A percentile compares a stretch with the other conserved stretches of the same genome.
Conservation (phyloP, 108 stramenopile species). For the Cylindrotheca fusiformis region DNA sequence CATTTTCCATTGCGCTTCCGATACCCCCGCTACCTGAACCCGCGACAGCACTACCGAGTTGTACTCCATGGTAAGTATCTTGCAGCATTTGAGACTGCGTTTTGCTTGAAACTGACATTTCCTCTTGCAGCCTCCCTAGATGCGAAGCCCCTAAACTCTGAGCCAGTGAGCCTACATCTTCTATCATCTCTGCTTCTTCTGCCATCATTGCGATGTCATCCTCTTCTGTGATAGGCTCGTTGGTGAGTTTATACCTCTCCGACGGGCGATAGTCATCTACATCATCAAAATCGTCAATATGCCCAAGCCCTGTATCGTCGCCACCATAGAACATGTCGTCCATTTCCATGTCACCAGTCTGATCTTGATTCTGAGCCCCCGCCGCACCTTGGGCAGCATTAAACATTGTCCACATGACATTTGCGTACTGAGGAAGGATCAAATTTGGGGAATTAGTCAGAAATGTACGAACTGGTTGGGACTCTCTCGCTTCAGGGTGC, state of each 20-base stretch:
- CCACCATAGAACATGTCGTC: constrained; percentile 67
- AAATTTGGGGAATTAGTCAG: constrained; percentile 77
- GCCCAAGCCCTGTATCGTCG: constrained; percentile 34
- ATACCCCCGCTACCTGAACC: constrained; percentile 55
- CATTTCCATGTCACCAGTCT: constrained; percentile 85
- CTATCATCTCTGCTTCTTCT: constrained; percentile 84
- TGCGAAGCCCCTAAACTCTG: constrained; percentile 84
- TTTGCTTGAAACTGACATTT: constrained; percentile 35
- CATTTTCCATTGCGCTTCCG: constrained; percentile 71
- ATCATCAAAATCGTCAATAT: constrained; percentile 51
- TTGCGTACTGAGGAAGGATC: constrained; percentile 82
- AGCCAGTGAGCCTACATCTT: constrained; percentile 80
- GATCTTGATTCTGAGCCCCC: constrained; percentile 1
- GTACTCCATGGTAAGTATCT: constrained; percentile 15
- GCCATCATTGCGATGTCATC: constrained; percentile 71
- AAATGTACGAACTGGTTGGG: constrained; percentile 65
- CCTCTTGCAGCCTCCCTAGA: constrained; percentile 74
- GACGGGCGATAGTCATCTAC: constrained; percentile 52
- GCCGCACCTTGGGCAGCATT: constrained; percentile 11
- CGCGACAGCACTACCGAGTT: constrained; percentile 22
- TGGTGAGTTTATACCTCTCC: constrained; percentile 64
- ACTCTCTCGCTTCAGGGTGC: constrained; percentile 58
- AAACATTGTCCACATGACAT: constrained; percentile 72
- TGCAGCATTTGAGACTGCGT: not conserved
- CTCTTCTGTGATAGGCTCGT: constrained; percentile 63